Percentiles rank a stretch among this genome's conserved stretches.
phyloP scores from a whole-genome alignment of 2,329 filamentous ascomycete species.

The Fusarium piperis region DNA sequence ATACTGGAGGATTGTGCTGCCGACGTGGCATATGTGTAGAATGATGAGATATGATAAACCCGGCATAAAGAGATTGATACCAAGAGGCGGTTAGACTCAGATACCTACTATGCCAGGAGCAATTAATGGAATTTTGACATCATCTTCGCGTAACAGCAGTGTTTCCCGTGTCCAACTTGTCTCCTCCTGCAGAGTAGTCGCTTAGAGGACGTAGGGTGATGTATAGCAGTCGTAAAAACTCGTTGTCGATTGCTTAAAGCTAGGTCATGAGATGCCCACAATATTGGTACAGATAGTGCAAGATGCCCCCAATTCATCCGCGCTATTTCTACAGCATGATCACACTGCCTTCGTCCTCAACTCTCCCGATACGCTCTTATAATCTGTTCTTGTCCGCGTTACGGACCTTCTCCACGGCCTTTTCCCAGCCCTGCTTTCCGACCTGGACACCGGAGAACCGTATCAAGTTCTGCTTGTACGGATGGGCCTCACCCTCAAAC shows the following conservation, averaged over 20 bases:
- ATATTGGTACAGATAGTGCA: conserved; percentile 49
- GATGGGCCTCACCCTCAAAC: conserved; percentile 92
- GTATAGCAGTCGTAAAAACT: conserved; percentile 1
- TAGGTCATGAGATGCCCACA: conserved; percentile 42
- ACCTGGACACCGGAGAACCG: conserved; percentile 71
- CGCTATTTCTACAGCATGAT: conserved; percentile 26
- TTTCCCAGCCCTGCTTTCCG: conserved; percentile 63
- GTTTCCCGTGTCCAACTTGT: not conserved
- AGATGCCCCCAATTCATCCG: conserved; percentile 35
- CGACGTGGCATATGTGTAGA: conserved; percentile 15
- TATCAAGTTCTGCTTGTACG: conserved; percentile 89
- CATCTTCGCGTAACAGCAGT: not conserved
- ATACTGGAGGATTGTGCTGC: conserved; percentile 6
- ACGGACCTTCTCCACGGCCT: conserved; percentile 60
- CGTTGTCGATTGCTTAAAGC: conserved; percentile 39
- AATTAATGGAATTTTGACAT: conserved; percentile 1
- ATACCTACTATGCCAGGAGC: not conserved
- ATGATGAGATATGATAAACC: conserved; percentile 30
- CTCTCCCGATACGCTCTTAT: conserved; percentile 47
- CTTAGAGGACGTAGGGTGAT: not conserved
- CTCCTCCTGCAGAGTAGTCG: no score
- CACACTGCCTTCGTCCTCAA: not conserved
- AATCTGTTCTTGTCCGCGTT: conserved; percentile 60
- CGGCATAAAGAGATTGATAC: conserved; percentile 28
- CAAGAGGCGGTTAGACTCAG: conserved; percentile 24